Evolutionary conservation across 805 yeast genomes (phyloP), one percentile per base, ranked within the genome.

Genomic region (Starmerella stigmatis): DNA sequence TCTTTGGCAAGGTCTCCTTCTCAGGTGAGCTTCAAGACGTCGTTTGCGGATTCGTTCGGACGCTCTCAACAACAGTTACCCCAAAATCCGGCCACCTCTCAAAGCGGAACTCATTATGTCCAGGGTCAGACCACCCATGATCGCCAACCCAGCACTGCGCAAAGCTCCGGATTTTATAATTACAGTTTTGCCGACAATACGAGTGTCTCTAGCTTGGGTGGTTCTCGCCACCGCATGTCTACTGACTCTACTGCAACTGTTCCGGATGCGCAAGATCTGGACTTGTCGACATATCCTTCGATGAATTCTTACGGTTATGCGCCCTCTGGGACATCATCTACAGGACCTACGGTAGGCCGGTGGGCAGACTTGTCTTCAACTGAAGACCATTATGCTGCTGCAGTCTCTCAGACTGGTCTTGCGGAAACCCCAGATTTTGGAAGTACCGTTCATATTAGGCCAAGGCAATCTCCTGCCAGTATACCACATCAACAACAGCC

Each of bases 1-100:
- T 79, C 86, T 51, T 67, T 82, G 58, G 84, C 85, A 2, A 65
- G 86, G 46, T 76, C 85, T 0, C 78, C 81, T 15, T 81, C 94
- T 0, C 79, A 79, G 41, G 71, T 84, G 0, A 82, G 94, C 3
- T 85, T 85, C 69, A 79, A 79, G 58, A 78, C 80, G 17, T 73
- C 81, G 23, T 68, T 83, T 53, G 86, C 84, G 0, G 94, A 83
- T 51, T 76, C 84, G 0, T 72, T 74, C 57, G 66, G 47, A 6
- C 46, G 49, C 12, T 25, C 32, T 4, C 39, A 29, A 7, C 19
- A 16, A 26, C 41, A 44, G 26, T 30, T 28, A 23, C 32, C 41
- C 25, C 25, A 41, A 4, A 26, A 35, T 16, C 29, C 20, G 32
- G 30, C 33, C 30, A 37, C 11, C 11, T 11, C 15, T 3, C 44